Conservation (phyloP, 345 rosid genomes). For the Kandelia obovata region DNA sequence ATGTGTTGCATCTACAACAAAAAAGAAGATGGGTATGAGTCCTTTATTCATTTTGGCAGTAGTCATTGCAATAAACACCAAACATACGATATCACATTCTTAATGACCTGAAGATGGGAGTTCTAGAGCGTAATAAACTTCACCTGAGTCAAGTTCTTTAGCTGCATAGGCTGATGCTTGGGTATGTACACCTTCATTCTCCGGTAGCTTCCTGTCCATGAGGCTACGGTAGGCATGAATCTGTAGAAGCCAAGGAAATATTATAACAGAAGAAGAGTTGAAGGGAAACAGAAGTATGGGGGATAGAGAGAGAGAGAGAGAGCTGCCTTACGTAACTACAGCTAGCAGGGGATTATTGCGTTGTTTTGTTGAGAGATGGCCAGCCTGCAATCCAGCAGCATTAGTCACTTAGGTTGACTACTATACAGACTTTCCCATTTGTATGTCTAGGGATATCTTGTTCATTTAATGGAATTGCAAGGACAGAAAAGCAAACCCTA, state of each 20-base stretch:
- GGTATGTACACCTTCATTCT: slow-evolving; percentile 66
- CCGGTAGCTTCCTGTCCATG: slow-evolving; percentile 83
- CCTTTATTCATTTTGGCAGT: not conserved
- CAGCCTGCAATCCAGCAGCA: slow-evolving; percentile 39
- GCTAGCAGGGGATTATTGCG: slow-evolving; percentile 55
- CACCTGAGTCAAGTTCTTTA: slow-evolving; percentile 57
- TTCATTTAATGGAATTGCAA: not conserved
- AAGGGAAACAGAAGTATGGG: not conserved
- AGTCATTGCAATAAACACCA: not conserved
- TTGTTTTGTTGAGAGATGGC: slow-evolving; percentile 36
- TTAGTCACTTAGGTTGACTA: slow-evolving; percentile 2
- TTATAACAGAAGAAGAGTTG: not conserved
- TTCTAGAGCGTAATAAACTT: slow-evolving; percentile 9
- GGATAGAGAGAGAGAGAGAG: slow-evolving; percentile 1
- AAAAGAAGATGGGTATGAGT: slow-evolving; percentile 1
- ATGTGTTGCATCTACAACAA: slow-evolving; percentile 52
- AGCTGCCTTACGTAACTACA: slow-evolving; percentile 56
- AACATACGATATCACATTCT: not conserved
- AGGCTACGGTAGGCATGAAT: slow-evolving; percentile 72
- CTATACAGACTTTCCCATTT: not conserved
- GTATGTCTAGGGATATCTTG: not conserved
- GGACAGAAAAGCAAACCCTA: slow-evolving; percentile 41
- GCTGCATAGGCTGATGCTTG: slow-evolving; percentile 70
- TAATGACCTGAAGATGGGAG: not conserved
- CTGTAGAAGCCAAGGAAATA: slow-evolving; percentile 32